phyloP scores from a whole-genome alignment of 768 basidiomycete species.

The Pleurotus djamor region DNA sequence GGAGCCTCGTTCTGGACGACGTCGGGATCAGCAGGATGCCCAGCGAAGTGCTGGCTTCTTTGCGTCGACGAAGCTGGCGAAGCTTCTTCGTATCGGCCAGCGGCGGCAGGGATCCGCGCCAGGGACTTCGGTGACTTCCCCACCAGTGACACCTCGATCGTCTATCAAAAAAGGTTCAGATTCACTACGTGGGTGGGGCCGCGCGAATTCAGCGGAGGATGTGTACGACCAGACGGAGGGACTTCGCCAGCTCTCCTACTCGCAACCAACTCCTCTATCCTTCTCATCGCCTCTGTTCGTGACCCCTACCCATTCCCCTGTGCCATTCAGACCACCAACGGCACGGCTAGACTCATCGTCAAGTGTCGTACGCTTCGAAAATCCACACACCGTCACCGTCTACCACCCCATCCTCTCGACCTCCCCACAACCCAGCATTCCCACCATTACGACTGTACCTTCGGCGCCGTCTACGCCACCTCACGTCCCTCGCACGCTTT shows the following conservation, averaged over 20 bases:
- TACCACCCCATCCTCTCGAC: slow-evolving; percentile 4
- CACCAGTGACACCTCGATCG: not conserved
- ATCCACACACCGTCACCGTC: slow-evolving; percentile 1
- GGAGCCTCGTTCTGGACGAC: no score
- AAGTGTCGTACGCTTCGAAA: slow-evolving; percentile 1
- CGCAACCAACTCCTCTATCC: not conserved
- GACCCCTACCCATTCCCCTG: not conserved
- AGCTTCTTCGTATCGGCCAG: not conserved
- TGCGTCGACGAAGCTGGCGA: not conserved
- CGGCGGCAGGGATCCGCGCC: not conserved
- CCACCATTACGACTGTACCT: slow-evolving; percentile 2
- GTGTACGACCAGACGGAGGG: not conserved
- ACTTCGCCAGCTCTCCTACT: slow-evolving; percentile 3
- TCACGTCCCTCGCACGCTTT: not conserved
- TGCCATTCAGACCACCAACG: not conserved
- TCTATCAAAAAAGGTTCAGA: not conserved
- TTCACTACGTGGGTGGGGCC: slow-evolving; percentile 1
- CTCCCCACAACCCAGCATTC: slow-evolving; percentile 5
- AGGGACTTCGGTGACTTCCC: not conserved
- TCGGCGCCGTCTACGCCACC: not conserved
- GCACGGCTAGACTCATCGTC: not conserved
- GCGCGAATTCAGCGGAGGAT: not conserved
- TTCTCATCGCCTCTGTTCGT: not conserved
- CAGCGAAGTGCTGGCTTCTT: not conserved
- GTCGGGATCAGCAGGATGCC: no score